phyloP scores from a whole-genome alignment of 148 eudicot genomes.

The Persicaria maculosa region DNA sequence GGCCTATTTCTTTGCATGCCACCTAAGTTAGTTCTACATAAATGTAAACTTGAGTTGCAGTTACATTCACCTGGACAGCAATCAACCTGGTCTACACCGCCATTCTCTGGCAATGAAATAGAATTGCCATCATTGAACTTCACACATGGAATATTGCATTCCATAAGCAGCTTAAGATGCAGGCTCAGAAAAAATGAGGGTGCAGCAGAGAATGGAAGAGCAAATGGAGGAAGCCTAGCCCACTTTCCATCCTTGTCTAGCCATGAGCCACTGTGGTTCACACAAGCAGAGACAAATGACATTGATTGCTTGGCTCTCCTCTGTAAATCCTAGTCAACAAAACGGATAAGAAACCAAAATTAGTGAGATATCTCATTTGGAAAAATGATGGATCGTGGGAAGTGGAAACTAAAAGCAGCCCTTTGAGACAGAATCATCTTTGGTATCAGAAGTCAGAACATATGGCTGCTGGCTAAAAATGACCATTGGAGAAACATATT shows the following conservation, averaged over 20 bases:
- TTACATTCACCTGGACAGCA: constrained; percentile 20
- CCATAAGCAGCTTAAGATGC: constrained; percentile 75
- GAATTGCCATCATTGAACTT: constrained; percentile 32
- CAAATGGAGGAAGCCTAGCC: constrained; percentile 44
- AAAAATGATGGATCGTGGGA: not conserved
- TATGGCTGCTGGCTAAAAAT: not conserved
- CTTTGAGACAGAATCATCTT: constrained; percentile 5
- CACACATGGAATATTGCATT: constrained; percentile 44
- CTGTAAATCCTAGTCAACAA: constrained; percentile 3
- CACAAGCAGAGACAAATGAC: constrained; percentile 21
- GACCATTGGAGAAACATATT: not conserved
- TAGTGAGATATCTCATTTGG: not conserved
- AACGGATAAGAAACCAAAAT: not conserved
- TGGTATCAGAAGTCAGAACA: not conserved
- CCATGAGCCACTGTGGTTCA: constrained; percentile 23
- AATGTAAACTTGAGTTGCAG: constrained; percentile 15
- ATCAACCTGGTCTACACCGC: constrained; percentile 12
- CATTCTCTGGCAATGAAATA: constrained; percentile 22
- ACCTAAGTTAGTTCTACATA: constrained; percentile 19
- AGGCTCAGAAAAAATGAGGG: constrained; percentile 59
- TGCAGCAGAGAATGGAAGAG: constrained; percentile 65
- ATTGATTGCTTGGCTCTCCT: constrained; percentile 10
- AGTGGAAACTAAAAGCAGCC: not conserved
- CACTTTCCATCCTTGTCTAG: constrained; percentile 27
- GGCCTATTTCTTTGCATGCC: constrained; percentile 16